Percentiles rank a stretch among this genome's conserved stretches.
phyloP scores from a whole-genome alignment of 2,329 filamentous ascomycete genomes.

The Aureobasidium lini region DNA sequence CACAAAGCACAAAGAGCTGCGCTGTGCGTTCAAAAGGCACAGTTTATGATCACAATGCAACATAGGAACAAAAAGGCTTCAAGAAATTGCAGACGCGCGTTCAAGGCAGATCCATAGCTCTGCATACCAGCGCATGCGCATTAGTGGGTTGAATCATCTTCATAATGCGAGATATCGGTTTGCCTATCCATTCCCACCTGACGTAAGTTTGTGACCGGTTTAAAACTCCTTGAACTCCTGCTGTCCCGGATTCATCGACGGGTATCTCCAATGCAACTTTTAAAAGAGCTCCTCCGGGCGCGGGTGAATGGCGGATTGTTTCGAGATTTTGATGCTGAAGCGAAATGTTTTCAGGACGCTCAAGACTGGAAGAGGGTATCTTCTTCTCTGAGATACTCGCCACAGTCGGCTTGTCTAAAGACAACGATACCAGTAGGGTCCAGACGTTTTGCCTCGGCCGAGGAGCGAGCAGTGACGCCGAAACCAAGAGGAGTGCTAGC shows the following conservation, averaged over 20 bases:
- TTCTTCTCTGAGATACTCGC: conserved; percentile 86
- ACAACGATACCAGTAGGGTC: conserved; percentile 86
- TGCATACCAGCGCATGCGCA: too few species aligned
- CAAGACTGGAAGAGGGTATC: conserved; percentile 55
- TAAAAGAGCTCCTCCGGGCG: not conserved
- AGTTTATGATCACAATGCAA: too few species aligned
- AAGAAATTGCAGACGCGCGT: not conserved
- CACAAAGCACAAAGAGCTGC: too few species aligned
- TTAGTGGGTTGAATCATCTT: not conserved
- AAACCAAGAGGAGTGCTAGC: conserved; percentile 57
- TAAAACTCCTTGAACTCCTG: conserved; percentile 5
- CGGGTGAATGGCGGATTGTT: not conserved
- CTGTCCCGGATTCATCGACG: conserved; percentile 1
- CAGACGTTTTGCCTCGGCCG: conserved; percentile 70
- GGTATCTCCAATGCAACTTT: conserved; percentile 5
- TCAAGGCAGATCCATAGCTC: too few species aligned
- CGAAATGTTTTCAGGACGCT: not conserved
- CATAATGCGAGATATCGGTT: not conserved
- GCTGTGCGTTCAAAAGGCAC: too few species aligned
- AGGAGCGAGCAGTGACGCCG: conserved; percentile 81
- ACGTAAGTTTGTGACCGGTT: not conserved
- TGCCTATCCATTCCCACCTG: not conserved
- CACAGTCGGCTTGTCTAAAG: conserved; percentile 88
- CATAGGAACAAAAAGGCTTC: not conserved
- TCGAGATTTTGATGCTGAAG: not conserved